Percentiles rank a stretch among this genome's conserved stretches.
Evolutionary conservation across 2,329 filamentous ascomycete genomes (phyloP).

Genomic region (Bipolaris victoriae): DNA sequence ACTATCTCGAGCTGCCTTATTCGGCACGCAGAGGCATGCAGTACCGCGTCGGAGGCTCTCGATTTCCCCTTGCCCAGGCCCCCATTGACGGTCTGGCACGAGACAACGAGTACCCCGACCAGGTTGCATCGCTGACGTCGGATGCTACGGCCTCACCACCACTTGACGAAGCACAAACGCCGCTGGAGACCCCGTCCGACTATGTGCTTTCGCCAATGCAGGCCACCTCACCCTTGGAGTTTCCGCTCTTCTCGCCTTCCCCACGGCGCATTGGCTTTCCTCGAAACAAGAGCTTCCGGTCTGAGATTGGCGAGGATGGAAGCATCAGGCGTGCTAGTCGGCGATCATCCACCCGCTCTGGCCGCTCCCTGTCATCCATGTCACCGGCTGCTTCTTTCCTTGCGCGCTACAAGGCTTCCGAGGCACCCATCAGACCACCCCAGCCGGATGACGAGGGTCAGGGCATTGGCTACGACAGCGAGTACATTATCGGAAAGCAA

Average conservation of each 20-base stretch:
- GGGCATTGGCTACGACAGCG: conserved; percentile 64
- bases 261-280: conserved; percentile 35
- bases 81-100: conserved; percentile 43
- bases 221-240: conserved; percentile 46
- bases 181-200: conserved; percentile 42
- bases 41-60: conserved; percentile 32
- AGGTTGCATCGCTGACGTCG: conserved; percentile 52
- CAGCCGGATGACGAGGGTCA: conserved; percentile 72
- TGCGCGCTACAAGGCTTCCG: conserved; percentile 56
- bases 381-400: conserved; percentile 66
- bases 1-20: conserved; percentile 42
- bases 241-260: conserved; percentile 37
- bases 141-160: conserved; percentile 49
- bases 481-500: conserved; percentile 71
- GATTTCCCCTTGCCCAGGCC: conserved; percentile 46
- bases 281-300: conserved; percentile 43
- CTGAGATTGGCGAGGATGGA: conserved; percentile 41
- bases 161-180: conserved; percentile 49
- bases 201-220: conserved; percentile 45
- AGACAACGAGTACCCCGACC: conserved; percentile 39
- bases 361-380: conserved; percentile 56
- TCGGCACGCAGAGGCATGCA: conserved; percentile 30
- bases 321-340: conserved; percentile 47
- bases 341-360: conserved; percentile 56
- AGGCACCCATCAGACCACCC: conserved; percentile 47